Evolutionary conservation across 257 asterid genomes (phyloP).

Genomic region (Knoxia roxburghii): DNA sequence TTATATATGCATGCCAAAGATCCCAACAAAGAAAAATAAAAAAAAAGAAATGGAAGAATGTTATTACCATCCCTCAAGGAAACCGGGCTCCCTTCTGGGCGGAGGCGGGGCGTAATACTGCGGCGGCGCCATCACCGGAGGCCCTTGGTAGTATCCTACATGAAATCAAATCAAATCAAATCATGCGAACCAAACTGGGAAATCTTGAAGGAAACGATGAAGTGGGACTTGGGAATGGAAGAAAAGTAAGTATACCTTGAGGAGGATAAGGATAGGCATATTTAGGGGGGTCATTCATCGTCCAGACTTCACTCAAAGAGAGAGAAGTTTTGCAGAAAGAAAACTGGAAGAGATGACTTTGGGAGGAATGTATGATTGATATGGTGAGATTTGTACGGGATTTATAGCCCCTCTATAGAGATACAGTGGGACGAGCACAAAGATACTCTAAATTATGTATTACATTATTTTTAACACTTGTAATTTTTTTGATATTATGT

Average conservation of each 20-base stretch:
- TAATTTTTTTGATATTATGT: no score
- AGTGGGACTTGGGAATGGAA: not conserved
- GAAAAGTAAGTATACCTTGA: conserved; percentile 39
- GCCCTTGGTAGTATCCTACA: conserved; percentile 73
- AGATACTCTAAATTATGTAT: no score
- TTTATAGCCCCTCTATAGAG: not conserved
- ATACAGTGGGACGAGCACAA: no score
- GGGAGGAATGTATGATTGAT: not conserved
- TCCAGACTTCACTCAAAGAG: no score
- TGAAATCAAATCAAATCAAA: not conserved
- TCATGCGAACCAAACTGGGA: not conserved
- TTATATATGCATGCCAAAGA: no score
- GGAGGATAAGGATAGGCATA: conserved; percentile 73
- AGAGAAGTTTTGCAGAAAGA: not conserved
- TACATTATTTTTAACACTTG: no score
- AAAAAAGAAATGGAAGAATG: not conserved
- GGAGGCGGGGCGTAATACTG: conserved; percentile 76
- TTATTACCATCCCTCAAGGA: conserved; percentile 74
- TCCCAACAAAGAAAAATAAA: not conserved
- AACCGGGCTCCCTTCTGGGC: conserved; percentile 52
- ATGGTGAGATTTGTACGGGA: not conserved
- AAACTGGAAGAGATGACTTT: no score
- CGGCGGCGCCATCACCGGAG: conserved; percentile 90
- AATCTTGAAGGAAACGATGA: no score
- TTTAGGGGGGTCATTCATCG: conserved; percentile 69